Evolutionary conservation across 106 monocot genomes (phyloP).

Genomic region (Amphibolis antarctica): DNA sequence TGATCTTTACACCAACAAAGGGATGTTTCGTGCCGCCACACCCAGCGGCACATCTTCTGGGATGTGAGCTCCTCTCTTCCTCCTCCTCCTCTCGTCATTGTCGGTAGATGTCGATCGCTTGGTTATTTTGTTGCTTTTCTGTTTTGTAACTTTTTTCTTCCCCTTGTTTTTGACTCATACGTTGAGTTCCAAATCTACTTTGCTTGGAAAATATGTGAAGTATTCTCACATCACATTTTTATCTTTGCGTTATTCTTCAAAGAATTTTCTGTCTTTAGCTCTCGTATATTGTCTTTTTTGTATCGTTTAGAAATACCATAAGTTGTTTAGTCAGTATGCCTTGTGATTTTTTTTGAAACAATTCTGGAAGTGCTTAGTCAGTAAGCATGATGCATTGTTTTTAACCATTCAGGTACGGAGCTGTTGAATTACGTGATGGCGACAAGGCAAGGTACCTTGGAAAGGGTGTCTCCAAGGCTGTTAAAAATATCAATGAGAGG

Average conservation of each 20-base stretch:
- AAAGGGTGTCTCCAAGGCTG: constrained; percentile 80
- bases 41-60: constrained; percentile 48
- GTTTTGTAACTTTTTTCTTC: too few species aligned
- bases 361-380: not conserved
- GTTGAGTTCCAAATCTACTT: too few species aligned
- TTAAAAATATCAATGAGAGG: constrained; percentile 74
- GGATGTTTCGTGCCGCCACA: constrained; percentile 65
- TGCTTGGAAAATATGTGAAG: too few species aligned
- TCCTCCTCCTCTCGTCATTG: not conserved
- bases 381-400: not conserved
- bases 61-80: constrained; percentile 33
- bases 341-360: not conserved
- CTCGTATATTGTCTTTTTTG: not conserved
- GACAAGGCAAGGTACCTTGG: constrained; percentile 72
- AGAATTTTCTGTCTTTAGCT: not conserved
- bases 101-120: too few species aligned
- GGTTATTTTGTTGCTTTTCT: too few species aligned
- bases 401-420: constrained; percentile 35
- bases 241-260: too few species aligned
- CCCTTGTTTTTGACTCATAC: too few species aligned
- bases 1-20: constrained; percentile 88
- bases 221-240: too few species aligned
- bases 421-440: constrained; percentile 66
- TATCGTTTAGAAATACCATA: too few species aligned
- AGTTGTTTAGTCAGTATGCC: too few species aligned